Evolutionary conservation across 805 yeast genomes (phyloP).

Genomic region (Saccharomyces kudriavzevii): DNA sequence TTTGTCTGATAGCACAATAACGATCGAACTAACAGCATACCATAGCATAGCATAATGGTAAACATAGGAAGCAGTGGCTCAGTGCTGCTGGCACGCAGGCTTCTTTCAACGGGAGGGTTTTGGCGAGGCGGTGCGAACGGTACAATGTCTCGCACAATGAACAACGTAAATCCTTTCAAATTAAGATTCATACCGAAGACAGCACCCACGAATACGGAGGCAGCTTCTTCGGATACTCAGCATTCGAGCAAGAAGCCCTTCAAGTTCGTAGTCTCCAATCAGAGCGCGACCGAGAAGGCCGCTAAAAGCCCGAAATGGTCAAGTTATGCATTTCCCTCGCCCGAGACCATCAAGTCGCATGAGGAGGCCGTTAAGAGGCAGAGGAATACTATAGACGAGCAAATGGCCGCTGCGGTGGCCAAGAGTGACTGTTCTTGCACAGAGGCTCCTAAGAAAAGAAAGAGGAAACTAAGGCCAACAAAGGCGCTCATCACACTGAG

Average conservation of each 20-base stretch:
- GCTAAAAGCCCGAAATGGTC: slow-evolving; percentile 26
- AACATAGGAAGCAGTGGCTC: background rate
- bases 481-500: slow-evolving; percentile 83
- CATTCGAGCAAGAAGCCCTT: background rate
- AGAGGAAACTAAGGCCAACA: slow-evolving; percentile 74
- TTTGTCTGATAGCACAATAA: background rate
- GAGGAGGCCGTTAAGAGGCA: slow-evolving; percentile 42
- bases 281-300: background rate
- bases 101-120: background rate
- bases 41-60: background rate
- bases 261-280: background rate
- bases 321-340: slow-evolving; percentile 40
- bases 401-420: slow-evolving; percentile 12
- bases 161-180: background rate
- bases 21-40: background rate
- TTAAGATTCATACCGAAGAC: background rate
- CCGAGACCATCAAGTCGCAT: slow-evolving; percentile 11
- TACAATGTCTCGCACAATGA: background rate
- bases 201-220: background rate
- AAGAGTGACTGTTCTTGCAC: slow-evolving; percentile 6
- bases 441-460: slow-evolving; percentile 30
- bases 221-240: background rate
- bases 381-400: slow-evolving; percentile 21
- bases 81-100: background rate
- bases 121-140: background rate